Evolutionary conservation across 1,284 basidiomycete genomes (phyloP), one percentile per base, ranked within the genome.

Genomic region (Cutaneotrichosporon sp.): DNA sequence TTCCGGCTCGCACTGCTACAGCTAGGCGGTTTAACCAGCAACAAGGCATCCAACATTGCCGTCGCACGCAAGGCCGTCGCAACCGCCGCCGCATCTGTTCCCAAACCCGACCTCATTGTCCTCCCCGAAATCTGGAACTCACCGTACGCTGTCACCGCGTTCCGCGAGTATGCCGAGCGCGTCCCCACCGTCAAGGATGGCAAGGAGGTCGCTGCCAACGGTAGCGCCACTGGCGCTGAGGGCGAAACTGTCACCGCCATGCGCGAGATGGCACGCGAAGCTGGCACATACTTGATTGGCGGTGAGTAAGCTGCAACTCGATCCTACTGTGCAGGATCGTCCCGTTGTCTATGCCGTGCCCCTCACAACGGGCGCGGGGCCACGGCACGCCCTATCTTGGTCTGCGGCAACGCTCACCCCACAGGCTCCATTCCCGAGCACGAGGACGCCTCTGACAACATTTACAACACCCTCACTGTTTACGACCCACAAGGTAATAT

Each of bases 81-180:
- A 7, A 82, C 82, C 63, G 92, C 91, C 2, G 84, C 83, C 0
- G 64, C 37, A 58, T 49, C 69, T 52, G 22, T 66, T 65, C 53
- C 75, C 69, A 79, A 77, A 61, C 87, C 90, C 30, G 81, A 90
- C 65, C 69, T 97, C 15, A 83, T 97, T 59, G 90, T 96, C 14
- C 78, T 98, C 37, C 94, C 96, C 4, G 94, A 98, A 81, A 91
- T 91, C 77, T 99, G 98, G 80, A 98, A 98, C 75, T 93, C 90
- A 13, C 92, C 93, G 0, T 98, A 98, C 67, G 93, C 93, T 0
- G 85, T 89, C 58, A 79, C 80, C 4, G 83, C 87, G 67, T 94
- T 96, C 69, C 85, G 88, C 0, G 79, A 84, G 22, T 89, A 93
- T 65, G 87, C 89, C 1, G 92, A 97, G 75, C 79, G 77, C 2